These are phyloP conservation scores for Aleurites moluccanus DNA, from an alignment of 441 rosid genomes.

Conservation along the genomic window DNA sequence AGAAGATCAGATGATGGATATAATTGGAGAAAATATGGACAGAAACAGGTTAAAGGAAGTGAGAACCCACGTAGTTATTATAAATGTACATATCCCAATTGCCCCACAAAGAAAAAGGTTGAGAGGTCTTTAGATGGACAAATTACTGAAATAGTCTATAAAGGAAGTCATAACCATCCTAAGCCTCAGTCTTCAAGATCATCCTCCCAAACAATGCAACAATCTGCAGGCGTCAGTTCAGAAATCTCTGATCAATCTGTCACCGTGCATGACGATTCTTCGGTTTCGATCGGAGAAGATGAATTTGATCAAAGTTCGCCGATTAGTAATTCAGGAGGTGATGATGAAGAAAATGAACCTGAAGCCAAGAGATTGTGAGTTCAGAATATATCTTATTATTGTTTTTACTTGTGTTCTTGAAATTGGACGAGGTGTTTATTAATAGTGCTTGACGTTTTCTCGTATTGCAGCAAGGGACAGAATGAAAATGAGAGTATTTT, in stretches of 20 bases:
- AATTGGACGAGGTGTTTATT: slow-evolving; percentile 6
- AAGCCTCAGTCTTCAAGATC: slow-evolving; percentile 67
- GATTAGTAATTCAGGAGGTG: slow-evolving; percentile 48
- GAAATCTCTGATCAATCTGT: slow-evolving; percentile 43
- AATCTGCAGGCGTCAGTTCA: slow-evolving; percentile 6
- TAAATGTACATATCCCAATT: slow-evolving; percentile 81
- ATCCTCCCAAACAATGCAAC: slow-evolving; percentile 37
- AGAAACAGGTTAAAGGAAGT: slow-evolving; percentile 91
- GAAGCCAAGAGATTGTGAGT: slow-evolving; percentile 81
- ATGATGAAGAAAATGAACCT: slow-evolving; percentile 65
- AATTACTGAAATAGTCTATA: slow-evolving; percentile 89
- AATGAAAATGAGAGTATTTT: slow-evolving; percentile 62
- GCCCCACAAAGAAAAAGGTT: slow-evolving; percentile 90
- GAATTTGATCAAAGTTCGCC: slow-evolving; percentile 71
- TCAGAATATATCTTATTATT: neutral
- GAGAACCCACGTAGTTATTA: slow-evolving; percentile 94
- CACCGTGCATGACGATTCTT: slow-evolving; percentile 55
- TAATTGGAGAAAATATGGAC: slow-evolving; percentile 93
- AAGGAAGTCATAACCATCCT: slow-evolving; percentile 85
- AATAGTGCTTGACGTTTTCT: neutral
- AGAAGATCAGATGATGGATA: slow-evolving; percentile 72
- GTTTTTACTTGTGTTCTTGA: neutral
- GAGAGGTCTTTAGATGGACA: slow-evolving; percentile 87
- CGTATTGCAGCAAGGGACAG: slow-evolving; percentile 53
- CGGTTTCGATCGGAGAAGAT: slow-evolving; percentile 67